These are phyloP conservation scores for Trametes maxima DNA, from an alignment of 768 basidiomycete species.

Conservation along the genomic window DNA sequence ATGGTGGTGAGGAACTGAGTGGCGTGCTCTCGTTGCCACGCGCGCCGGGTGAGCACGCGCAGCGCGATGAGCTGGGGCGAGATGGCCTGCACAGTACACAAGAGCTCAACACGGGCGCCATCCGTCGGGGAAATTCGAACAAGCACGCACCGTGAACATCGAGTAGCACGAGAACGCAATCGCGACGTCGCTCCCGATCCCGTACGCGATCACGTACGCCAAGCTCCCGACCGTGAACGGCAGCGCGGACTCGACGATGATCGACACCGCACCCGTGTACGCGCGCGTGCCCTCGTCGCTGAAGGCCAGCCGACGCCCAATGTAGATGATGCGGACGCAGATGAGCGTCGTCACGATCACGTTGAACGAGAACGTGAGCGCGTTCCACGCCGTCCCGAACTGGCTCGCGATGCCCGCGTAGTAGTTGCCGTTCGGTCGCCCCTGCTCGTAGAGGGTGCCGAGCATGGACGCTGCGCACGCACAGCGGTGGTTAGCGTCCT, in stretches of 20 bases:
- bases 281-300: slow-evolving; percentile 32
- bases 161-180: slow-evolving; percentile 46
- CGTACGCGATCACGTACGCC: slow-evolving; percentile 43
- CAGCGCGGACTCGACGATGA: slow-evolving; percentile 45
- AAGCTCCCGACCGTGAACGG: slow-evolving; percentile 43
- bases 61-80: slow-evolving; percentile 23
- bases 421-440: slow-evolving; percentile 43
- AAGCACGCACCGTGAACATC: slow-evolving; percentile 42
- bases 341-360: slow-evolving; percentile 45
- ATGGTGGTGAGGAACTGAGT: slow-evolving; percentile 8
- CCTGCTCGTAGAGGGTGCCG: slow-evolving; percentile 42
- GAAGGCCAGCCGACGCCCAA: slow-evolving; percentile 32
- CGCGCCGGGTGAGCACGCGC: slow-evolving; percentile 20
- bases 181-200: slow-evolving; percentile 35
- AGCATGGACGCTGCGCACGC: slow-evolving; percentile 40
- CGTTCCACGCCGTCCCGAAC: slow-evolving; percentile 45
- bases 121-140: neutral
- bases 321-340: slow-evolving; percentile 39
- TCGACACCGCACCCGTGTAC: slow-evolving; percentile 42
- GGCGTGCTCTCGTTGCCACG: slow-evolving; percentile 15
- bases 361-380: slow-evolving; percentile 45
- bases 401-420: slow-evolving; percentile 41
- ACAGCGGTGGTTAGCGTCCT: neutral
- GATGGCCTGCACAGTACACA: slow-evolving; percentile 8
- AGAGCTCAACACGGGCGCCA: neutral